Base-by-base conservation (phyloP, 2,329 filamentous ascomycete genomes). In the Penicillium sumatraense region DNA sequence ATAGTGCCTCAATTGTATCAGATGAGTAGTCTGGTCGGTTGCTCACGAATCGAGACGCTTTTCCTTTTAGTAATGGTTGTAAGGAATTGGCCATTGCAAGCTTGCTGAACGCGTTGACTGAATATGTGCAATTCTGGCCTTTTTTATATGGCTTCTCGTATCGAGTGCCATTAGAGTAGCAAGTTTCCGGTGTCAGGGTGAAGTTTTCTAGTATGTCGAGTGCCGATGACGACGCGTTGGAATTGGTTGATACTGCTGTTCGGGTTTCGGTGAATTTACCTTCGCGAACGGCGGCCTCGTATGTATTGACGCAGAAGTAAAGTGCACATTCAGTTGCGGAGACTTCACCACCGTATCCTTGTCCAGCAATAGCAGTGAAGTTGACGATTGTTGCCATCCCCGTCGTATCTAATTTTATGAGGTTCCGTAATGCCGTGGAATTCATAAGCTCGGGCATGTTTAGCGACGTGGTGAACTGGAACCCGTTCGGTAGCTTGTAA, bases 281-380 rank as follows among this genome's bases (percentile, higher is more conserved):
- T 1, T 55, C 48, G 5, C 49, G 45, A 1, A 69, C 61, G 6
- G 36, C 38, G 6, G 63, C 52, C 16, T 63, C 41, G 49, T 64
- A 67, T 1, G 64, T 65, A 5, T 62, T 29, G 20, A 68, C 55
- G 46, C 65, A 68, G 38, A 67, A 65, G 35, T 61, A 68, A 4
- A 68, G 31, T 0, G 57, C 55, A 27, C 65, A 68, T 50, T 69
- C 60, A 2, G 63, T 63, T 14, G 64, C 47, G 3, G 16, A 24
- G n/a, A 49, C 35, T 10, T 16, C 16, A 31, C 24, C 35, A 16
- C 46, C 58, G 16, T 60, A 60, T 14, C 63, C 63, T 1, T 55
- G 26, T 5, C 8, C 41, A 8, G 41, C 50, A 14, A 68, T 68
- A 4, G 63, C 56, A 0, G 65, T 66, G 46, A 66, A 68, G 21